Base-by-base conservation (phyloP, 1,139 yeast genomes). In the Zygoascus sp. region DNA sequence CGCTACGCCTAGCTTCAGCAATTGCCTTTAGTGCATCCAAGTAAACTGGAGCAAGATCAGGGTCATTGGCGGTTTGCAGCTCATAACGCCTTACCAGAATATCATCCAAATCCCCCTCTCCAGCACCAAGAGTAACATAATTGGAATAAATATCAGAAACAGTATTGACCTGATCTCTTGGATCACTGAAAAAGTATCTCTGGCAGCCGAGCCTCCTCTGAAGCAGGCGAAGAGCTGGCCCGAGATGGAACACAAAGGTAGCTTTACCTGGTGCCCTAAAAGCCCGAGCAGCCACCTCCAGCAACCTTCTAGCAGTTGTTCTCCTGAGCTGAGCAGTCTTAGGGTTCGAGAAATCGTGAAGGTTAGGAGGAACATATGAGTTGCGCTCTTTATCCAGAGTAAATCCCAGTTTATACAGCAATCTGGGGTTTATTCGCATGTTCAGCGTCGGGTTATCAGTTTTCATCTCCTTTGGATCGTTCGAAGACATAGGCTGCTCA, bases 11-110 rank as follows among this genome's bases (percentile, higher is more conserved):
- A 0, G 64, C 55, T 16, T 73, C 71, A 0, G 81, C 74, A 39
- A 81, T 67, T 32, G 63, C 73, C 13, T 65, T 68, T 34, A 83
- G 59, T 0, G 88, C 80, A 61, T 90, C 97, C 49, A 83, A 80
- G 57, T 88, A 89, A 42, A 73, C 67, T 5, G 88, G 77, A 5
- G 68, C 63, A 53, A 80, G 76, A 0, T 49, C 56, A 0, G 77
- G 74, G 60, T 89, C 96, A 7, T 78, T 65, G 1, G 60, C 57
- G 1, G 72, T 64, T 23, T 83, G 77, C 6, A 68, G 66, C 42
- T 81, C 81, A 63, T 80, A 90, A 48, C 88, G 77, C 40, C 73
- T 72, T 28, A 79, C 74, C 10, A 89, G 72, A 39, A 77, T 66
- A 44, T 78, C 79, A 55, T 85, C 94, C 40, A 74, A 70, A 62